Conservation (phyloP, 1,139 yeast species). For the Pichia norvegensis region DNA sequence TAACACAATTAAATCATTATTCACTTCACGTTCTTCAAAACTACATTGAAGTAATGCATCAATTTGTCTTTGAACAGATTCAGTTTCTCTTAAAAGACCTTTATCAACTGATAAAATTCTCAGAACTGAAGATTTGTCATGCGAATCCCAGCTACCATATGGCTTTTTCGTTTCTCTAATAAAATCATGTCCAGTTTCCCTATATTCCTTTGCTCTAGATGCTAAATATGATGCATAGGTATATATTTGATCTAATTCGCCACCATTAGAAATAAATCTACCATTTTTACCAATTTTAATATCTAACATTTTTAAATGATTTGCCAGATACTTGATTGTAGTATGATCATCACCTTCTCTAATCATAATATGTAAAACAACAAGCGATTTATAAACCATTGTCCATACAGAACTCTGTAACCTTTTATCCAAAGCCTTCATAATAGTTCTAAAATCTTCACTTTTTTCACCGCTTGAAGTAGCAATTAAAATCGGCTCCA, state of each 20-base stretch:
- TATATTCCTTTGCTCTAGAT: constrained; percentile 62
- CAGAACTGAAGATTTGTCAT: constrained; percentile 51
- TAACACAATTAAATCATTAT: constrained; percentile 75
- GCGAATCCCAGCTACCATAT: constrained; percentile 24
- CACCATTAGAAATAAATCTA: constrained; percentile 25
- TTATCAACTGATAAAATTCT: constrained; percentile 63
- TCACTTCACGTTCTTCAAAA: constrained; percentile 66
- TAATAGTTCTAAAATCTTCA: constrained; percentile 60
- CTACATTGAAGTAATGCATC: constrained; percentile 67
- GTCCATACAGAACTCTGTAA: constrained; percentile 84
- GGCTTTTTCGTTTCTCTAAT: constrained; percentile 54
- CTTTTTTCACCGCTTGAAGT: constrained; percentile 42
- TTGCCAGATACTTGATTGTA: constrained; percentile 56
- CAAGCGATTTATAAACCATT: constrained; percentile 73
- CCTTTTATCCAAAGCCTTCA: constrained; percentile 53
- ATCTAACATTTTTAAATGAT: constrained; percentile 49
- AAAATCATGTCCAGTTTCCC: constrained; percentile 60
- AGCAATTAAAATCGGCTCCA: constrained; percentile 83
- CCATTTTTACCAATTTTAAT: constrained; percentile 29
- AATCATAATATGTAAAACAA: constrained; percentile 84
- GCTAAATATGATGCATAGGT: constrained; percentile 68
- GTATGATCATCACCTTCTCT: constrained; percentile 80
- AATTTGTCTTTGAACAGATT: constrained; percentile 76
- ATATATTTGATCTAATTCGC: constrained; percentile 54
- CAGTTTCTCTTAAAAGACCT: constrained; percentile 76